phyloP scores from a whole-genome alignment of 495 filamentous ascomycete genomes.

The Aspergillus haitiensis region DNA sequence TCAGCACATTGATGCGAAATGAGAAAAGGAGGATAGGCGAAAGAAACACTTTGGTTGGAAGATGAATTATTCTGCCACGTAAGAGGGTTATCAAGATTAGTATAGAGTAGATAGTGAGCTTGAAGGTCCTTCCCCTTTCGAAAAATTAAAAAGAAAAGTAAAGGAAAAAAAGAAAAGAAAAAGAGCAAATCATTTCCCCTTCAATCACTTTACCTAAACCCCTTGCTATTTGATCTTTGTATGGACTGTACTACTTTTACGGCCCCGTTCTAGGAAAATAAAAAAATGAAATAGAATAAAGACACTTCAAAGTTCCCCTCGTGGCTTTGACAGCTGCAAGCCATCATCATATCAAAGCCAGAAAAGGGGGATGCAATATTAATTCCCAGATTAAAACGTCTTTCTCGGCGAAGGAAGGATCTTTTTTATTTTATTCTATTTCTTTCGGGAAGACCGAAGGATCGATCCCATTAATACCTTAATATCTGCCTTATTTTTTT shows the following conservation, averaged over 20 bases:
- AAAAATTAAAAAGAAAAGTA: background rate
- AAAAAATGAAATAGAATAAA: background rate
- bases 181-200: background rate
- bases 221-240: no score
- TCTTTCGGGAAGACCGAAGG: no score
- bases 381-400: no score
- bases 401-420: no score
- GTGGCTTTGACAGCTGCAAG: constrained; percentile 19
- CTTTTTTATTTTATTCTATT: no score
- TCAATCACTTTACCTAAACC: no score
- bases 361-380: background rate
- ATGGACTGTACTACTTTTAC: background rate
- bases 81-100: background rate
- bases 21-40: background rate
- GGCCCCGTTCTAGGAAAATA: background rate
- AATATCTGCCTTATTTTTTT: background rate
- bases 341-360: background rate
- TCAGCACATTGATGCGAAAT: no score
- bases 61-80: background rate
- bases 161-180: background rate
- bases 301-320: background rate
- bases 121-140: no score
- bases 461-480: no score
- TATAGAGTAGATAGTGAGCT: background rate
- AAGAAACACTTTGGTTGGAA: background rate